Conservation (phyloP, 768 basidiomycete genomes). For the Cystobasidium tubakii region DNA sequence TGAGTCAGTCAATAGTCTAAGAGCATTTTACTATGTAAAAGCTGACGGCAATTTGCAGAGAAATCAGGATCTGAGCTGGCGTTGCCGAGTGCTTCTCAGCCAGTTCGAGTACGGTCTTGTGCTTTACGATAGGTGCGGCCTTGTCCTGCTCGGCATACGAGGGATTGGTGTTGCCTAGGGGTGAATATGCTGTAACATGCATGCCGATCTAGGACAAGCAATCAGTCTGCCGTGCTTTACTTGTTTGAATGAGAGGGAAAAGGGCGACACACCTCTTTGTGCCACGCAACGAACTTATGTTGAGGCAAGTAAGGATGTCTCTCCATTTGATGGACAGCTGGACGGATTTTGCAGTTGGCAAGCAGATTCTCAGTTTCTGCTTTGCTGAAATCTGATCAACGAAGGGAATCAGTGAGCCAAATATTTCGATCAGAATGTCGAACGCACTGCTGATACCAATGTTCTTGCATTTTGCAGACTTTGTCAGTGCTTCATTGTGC, state of each 20-base stretch:
- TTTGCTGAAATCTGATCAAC: conserved; percentile 9
- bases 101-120: neutral
- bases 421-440: no score
- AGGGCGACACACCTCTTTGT: neutral
- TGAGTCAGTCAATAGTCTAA: neutral
- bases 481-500: neutral
- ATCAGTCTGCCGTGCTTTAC: no score
- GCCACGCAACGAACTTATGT: conserved; percentile 9
- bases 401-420: no score
- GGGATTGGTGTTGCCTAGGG: conserved; percentile 10
- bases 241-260: no score
- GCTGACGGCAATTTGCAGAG: neutral
- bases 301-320: conserved; percentile 3
- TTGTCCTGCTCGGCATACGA: conserved; percentile 4
- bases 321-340: conserved; percentile 13
- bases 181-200: conserved; percentile 2
- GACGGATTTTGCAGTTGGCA: conserved; percentile 3
- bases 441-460: conserved; percentile 11
- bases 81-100: conserved; percentile 12
- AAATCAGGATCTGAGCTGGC: conserved; percentile 7
- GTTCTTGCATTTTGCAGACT: conserved; percentile 3
- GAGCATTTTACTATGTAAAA: neutral
- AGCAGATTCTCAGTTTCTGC: conserved; percentile 4
- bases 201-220: conserved; percentile 3
- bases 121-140: conserved; percentile 6